Evolutionary conservation across 2,329 filamentous ascomycete genomes (phyloP).

Genomic region (Aspergillus quadrilineatus): DNA sequence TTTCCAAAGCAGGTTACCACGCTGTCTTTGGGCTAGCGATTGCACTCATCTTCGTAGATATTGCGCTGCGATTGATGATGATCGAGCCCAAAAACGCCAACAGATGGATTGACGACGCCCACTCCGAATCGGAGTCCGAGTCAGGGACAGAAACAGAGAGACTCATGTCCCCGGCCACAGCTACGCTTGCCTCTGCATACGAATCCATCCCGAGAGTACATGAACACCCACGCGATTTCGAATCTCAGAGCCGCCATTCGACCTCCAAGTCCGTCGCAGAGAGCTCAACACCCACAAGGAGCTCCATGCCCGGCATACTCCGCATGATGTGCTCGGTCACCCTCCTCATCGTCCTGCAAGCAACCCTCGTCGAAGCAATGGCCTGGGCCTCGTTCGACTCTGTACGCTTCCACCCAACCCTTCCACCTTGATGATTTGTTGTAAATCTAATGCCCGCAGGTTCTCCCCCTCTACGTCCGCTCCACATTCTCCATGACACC

Average conservation of each 20-base stretch:
- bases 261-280: not conserved
- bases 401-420: conserved; percentile 18
- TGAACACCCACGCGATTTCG: not conserved
- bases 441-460: conserved; percentile 24
- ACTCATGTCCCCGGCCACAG: conserved; percentile 9
- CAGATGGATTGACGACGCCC: conserved; percentile 15
- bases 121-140: not conserved
- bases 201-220: not conserved
- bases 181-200: not conserved
- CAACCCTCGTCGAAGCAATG: conserved; percentile 49
- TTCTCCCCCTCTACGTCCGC: conserved; percentile 58
- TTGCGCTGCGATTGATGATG: conserved; percentile 59
- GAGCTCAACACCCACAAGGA: not conserved
- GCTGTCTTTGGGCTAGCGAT: conserved; percentile 37
- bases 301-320: conserved; percentile 22
- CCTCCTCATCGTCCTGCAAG: conserved; percentile 47
- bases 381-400: conserved; percentile 56
- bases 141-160: not conserved
- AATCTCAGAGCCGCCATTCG: not conserved
- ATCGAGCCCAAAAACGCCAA: conserved; percentile 47
- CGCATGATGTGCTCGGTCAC: conserved; percentile 42
- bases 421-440: not conserved
- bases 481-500: conserved; percentile 57
- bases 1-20: conserved; percentile 29
- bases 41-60: conserved; percentile 57